phyloP scores from a whole-genome alignment of 2,329 filamentous ascomycete species.

The Phyllosticta ampelicida region DNA sequence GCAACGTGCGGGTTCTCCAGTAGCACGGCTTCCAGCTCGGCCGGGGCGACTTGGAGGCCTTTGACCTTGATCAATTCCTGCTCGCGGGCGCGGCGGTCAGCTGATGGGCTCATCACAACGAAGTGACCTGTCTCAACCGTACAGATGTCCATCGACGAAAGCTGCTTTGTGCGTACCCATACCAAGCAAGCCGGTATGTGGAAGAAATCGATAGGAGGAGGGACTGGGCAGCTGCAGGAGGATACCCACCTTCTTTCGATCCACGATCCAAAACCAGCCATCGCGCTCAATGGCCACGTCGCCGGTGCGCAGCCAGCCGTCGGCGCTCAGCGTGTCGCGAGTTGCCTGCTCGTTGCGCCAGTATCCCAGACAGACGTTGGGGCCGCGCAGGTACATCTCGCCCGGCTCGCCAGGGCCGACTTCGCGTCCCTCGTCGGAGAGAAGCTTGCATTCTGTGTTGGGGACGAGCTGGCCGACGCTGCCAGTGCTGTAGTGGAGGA shows the following conservation, averaged over 20 bases:
- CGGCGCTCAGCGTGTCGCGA: slow-evolving; percentile 46
- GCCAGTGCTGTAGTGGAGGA: slow-evolving; percentile 23
- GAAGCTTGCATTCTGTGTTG: slow-evolving; percentile 59
- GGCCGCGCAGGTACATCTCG: slow-evolving; percentile 63
- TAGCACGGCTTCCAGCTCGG: slow-evolving; percentile 48
- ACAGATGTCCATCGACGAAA: too few relatives aligned
- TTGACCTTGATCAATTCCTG: slow-evolving; percentile 52
- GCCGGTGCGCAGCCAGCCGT: slow-evolving; percentile 62
- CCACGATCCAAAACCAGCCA: slow-evolving; percentile 55
- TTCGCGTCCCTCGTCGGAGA: slow-evolving; percentile 48
- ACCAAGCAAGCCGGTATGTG: too few relatives aligned
- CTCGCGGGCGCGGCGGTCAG: background rate
- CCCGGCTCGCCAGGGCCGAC: slow-evolving; percentile 44
- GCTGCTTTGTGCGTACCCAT: background rate
- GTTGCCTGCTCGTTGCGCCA: slow-evolving; percentile 63
- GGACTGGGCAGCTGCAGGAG: background rate
- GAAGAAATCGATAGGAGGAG: too few relatives aligned
- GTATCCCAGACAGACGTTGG: slow-evolving; percentile 66
- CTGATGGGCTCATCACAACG: too few relatives aligned
- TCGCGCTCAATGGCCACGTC: slow-evolving; percentile 54
- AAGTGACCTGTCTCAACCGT: too few relatives aligned
- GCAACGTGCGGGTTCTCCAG: slow-evolving; percentile 45
- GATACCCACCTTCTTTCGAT: slow-evolving; percentile 51
- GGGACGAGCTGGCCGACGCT: slow-evolving; percentile 57
- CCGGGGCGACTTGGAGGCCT: slow-evolving; percentile 50